These are phyloP conservation scores for Botrytis aclada DNA, from an alignment of 2,329 filamentous ascomycete genomes.

Conservation along the genomic window DNA sequence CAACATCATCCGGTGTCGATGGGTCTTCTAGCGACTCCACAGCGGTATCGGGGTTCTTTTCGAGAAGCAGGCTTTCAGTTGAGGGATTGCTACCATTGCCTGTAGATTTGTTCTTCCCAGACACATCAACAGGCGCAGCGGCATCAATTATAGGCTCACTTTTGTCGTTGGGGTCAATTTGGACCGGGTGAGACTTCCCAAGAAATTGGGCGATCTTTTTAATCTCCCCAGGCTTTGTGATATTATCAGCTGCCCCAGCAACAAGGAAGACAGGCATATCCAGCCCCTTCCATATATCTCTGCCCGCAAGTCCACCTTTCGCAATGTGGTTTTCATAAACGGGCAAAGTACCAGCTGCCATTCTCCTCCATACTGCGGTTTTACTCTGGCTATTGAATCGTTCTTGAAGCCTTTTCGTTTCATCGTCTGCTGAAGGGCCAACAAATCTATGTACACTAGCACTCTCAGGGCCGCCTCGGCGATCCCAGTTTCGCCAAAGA, in stretches of 20 bases:
- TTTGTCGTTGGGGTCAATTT: slow-evolving; percentile 32
- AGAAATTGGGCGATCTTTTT: slow-evolving; percentile 58
- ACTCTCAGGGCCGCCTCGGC: slow-evolving; percentile 73
- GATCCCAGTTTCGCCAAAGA: slow-evolving; percentile 73
- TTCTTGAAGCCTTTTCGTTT: slow-evolving; percentile 65
- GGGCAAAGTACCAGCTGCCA: slow-evolving; percentile 71
- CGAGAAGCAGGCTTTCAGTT: slow-evolving; percentile 41
- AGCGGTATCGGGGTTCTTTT: slow-evolving; percentile 32
- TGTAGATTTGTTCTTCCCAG: slow-evolving; percentile 24
- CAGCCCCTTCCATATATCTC: slow-evolving; percentile 69
- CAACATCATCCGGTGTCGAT: slow-evolving; percentile 46
- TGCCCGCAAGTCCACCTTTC: slow-evolving; percentile 64
- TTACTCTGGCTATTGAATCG: slow-evolving; percentile 79
- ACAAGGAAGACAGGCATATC: slow-evolving; percentile 74
- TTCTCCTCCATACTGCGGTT: slow-evolving; percentile 68
- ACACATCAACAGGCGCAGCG: slow-evolving; percentile 47
- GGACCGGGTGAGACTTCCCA: slow-evolving; percentile 28
- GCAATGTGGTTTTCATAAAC: slow-evolving; percentile 52
- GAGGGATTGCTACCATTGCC: slow-evolving; percentile 41
- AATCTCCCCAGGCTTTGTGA: slow-evolving; percentile 71
- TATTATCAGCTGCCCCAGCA: slow-evolving; percentile 70
- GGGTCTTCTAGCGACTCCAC: slow-evolving; percentile 46
- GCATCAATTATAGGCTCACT: slow-evolving; percentile 46
- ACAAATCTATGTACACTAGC: slow-evolving; percentile 76
- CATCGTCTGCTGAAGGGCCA: slow-evolving; percentile 60